Evolutionary conservation across 2,329 filamentous ascomycete genomes (phyloP).

Genomic region (Incumbomyces lentus): DNA sequence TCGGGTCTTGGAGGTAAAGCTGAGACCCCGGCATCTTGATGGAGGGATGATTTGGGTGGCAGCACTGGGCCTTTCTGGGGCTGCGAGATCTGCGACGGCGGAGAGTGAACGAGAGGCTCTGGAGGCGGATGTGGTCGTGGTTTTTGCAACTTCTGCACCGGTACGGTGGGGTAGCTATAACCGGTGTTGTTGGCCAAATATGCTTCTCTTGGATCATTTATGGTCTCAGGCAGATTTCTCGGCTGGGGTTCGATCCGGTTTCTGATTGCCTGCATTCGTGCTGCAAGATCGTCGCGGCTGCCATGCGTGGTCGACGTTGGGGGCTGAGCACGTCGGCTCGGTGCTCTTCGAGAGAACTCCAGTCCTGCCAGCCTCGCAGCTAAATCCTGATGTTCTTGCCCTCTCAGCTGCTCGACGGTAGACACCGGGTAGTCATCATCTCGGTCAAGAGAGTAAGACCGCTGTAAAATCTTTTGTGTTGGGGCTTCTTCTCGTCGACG

Average conservation of each 20-base stretch:
- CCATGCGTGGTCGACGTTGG: slow-evolving; percentile 49
- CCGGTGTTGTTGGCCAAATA: slow-evolving; percentile 2
- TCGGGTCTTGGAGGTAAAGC: slow-evolving; percentile 21
- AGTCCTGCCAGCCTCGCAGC: slow-evolving; percentile 66
- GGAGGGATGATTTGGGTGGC: slow-evolving; percentile 21
- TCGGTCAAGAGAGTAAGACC: slow-evolving; percentile 15
- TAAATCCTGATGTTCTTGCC: slow-evolving; percentile 60
- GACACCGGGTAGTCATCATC: slow-evolving; percentile 7
- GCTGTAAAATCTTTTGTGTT: slow-evolving; percentile 6
- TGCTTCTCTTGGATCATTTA: not conserved
- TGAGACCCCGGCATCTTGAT: not conserved
- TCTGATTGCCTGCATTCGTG: slow-evolving; percentile 27
- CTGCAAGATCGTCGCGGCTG: slow-evolving; percentile 44
- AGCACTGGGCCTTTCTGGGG: slow-evolving; percentile 18
- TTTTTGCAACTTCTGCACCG: slow-evolving; percentile 8
- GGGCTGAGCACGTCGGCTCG: slow-evolving; percentile 37
- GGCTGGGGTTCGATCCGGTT: slow-evolving; percentile 16
- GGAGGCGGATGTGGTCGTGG: not conserved
- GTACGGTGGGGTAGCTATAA: slow-evolving; percentile 23
- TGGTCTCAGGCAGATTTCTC: not conserved
- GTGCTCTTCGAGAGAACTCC: slow-evolving; percentile 59
- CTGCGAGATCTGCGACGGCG: not conserved
- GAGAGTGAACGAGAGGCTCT: not conserved
- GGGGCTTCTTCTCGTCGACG: slow-evolving; percentile 19
- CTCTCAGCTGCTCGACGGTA: slow-evolving; percentile 52